Percentiles rank a stretch among this genome's conserved stretches.
phyloP scores from a whole-genome alignment of 1,284 basidiomycete species.

The Marasmius fiardii region DNA sequence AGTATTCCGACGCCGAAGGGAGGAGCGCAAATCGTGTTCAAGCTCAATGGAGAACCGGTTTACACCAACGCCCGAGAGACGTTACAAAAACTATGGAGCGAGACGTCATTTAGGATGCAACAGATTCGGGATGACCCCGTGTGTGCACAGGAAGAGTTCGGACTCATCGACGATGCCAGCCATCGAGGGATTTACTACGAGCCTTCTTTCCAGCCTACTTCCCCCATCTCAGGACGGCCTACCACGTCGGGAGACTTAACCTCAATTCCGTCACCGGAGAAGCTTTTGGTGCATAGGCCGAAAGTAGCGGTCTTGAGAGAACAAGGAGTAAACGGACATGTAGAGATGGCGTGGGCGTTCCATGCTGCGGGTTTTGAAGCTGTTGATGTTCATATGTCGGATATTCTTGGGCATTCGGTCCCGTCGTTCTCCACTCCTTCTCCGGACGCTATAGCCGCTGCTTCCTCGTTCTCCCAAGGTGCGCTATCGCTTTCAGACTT shows the following conservation, averaged over 20 bases:
- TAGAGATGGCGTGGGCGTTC: slow-evolving; percentile 99
- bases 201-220: slow-evolving; percentile 54
- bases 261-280: background rate
- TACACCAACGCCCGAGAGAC: slow-evolving; percentile 67
- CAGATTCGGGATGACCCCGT: slow-evolving; percentile 81
- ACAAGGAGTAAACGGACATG: slow-evolving; percentile 97
- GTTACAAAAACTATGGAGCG: slow-evolving; percentile 88
- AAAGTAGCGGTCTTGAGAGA: slow-evolving; percentile 95
- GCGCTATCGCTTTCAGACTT: background rate
- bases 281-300: slow-evolving; percentile 53
- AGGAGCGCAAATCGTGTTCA: slow-evolving; percentile 65
- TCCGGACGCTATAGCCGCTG: slow-evolving; percentile 22
- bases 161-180: slow-evolving; percentile 64
- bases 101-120: slow-evolving; percentile 95
- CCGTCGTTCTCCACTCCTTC: slow-evolving; percentile 65
- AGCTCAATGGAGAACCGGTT: slow-evolving; percentile 50
- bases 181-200: slow-evolving; percentile 78
- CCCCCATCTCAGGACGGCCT: slow-evolving; percentile 25
- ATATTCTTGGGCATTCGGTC: slow-evolving; percentile 74
- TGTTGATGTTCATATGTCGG: slow-evolving; percentile 98
- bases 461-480: background rate
- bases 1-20: slow-evolving; percentile 41
- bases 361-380: slow-evolving; percentile 90
- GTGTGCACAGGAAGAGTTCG: slow-evolving; percentile 81
- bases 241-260: slow-evolving; percentile 24